Conservation (phyloP, 179 eudicot species). For the Silene vulgaris region DNA sequence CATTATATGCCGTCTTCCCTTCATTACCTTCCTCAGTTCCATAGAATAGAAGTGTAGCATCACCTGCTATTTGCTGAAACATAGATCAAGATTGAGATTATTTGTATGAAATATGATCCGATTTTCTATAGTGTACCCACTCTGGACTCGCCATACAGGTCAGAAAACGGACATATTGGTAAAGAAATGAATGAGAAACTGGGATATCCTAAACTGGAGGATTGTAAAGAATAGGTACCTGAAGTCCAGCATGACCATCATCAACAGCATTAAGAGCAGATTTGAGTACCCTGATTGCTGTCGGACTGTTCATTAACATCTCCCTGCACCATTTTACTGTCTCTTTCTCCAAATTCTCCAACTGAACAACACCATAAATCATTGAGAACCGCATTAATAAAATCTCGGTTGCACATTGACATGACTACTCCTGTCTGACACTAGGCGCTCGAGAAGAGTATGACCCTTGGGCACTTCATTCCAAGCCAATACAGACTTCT, state of each 20-base stretch:
- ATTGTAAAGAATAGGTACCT: conserved; percentile 38
- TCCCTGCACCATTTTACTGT: conserved; percentile 91
- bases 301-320: conserved; percentile 85
- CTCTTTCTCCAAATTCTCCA: conserved; percentile 79
- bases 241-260: conserved; percentile 97
- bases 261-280: conserved; percentile 84
- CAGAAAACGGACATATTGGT: no score
- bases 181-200: no score
- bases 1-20: conserved; percentile 71
- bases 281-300: conserved; percentile 82
- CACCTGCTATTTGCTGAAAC: conserved; percentile 65
- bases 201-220: no score
- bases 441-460: not conserved
- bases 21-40: conserved; percentile 87
- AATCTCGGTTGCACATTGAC: not conserved
- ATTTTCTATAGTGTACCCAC: no score
- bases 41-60: conserved; percentile 73
- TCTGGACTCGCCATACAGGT: no score
- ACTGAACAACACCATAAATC: conserved; percentile 30
- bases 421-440: not conserved
- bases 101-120: not conserved
- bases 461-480: not conserved
- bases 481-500: not conserved
- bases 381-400: not conserved
- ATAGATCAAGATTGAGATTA: no score